Evolutionary conservation across 257 asterid genomes (phyloP).

Genomic region (Gentiana straminea): DNA sequence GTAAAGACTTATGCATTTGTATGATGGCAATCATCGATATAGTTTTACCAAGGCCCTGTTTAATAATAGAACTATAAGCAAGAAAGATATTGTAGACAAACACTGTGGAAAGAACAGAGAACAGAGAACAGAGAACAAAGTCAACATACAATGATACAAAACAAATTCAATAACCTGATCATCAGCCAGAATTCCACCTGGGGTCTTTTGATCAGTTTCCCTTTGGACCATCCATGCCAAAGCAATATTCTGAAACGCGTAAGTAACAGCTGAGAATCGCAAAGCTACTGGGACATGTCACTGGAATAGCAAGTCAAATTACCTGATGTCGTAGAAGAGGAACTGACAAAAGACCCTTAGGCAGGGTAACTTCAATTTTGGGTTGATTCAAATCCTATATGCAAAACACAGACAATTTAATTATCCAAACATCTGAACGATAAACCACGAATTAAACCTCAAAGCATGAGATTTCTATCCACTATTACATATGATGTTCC

Average conservation of each 20-base stretch:
- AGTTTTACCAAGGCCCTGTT: conserved; percentile 97
- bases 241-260: conserved; percentile 67
- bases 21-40: conserved; percentile 88
- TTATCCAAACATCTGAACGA: too few species aligned
- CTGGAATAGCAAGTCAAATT: conserved; percentile 20
- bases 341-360: conserved; percentile 73
- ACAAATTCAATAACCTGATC: conserved; percentile 62
- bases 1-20: conserved; percentile 49
- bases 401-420: conserved; percentile 8
- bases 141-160: neutral
- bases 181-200: conserved; percentile 97
- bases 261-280: conserved; percentile 18
- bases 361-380: conserved; percentile 40
- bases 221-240: conserved; percentile 87
- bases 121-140: conserved; percentile 4
- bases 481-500: too few species aligned
- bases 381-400: conserved; percentile 75
- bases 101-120: conserved; percentile 5
- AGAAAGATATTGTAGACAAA: conserved; percentile 3
- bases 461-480: too few species aligned
- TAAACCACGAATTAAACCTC: too few species aligned
- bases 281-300: conserved; percentile 15
- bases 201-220: conserved; percentile 64
- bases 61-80: conserved; percentile 11
- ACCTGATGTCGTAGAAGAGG: conserved; percentile 98